Conservation (phyloP, 2,329 filamentous ascomycete genomes). For the Magnaporthiopsis incrustans region DNA sequence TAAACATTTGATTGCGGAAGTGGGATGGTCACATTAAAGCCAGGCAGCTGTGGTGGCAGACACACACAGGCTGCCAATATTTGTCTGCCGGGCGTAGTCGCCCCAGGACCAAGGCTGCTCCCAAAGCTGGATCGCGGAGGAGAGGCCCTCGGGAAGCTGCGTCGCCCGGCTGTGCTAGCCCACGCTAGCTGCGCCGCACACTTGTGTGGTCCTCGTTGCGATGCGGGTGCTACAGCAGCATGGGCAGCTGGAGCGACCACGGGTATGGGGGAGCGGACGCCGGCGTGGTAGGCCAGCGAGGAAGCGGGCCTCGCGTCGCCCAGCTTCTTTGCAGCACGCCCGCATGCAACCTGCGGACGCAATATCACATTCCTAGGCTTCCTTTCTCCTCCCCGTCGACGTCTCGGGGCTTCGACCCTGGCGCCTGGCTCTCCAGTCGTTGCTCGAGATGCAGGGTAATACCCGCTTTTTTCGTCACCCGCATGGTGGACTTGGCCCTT, state of each 20-base stretch:
- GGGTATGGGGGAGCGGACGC: background rate
- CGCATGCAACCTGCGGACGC: background rate
- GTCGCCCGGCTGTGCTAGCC: background rate
- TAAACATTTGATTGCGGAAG: background rate
- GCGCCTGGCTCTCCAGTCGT: background rate
- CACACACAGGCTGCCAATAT: background rate
- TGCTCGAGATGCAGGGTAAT: background rate
- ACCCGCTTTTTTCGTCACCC: background rate
- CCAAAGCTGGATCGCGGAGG: background rate
- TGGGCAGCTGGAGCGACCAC: background rate
- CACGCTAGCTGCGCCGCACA: background rate
- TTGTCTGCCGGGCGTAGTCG: background rate
- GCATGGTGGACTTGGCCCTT: background rate
- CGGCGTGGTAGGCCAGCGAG: background rate
- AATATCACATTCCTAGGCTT: background rate
- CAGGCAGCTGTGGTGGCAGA: background rate
- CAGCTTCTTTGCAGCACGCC: background rate
- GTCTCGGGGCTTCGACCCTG: too few species aligned
- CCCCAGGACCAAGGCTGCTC: background rate
- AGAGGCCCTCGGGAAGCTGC: background rate
- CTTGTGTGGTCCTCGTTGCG: background rate
- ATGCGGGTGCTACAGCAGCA: background rate
- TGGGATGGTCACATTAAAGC: background rate
- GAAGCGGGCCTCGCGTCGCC: background rate
- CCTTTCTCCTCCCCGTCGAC: background rate